Evolutionary conservation across 2,329 filamentous ascomycete species (phyloP).

Genomic region (Fusarium sp.): DNA sequence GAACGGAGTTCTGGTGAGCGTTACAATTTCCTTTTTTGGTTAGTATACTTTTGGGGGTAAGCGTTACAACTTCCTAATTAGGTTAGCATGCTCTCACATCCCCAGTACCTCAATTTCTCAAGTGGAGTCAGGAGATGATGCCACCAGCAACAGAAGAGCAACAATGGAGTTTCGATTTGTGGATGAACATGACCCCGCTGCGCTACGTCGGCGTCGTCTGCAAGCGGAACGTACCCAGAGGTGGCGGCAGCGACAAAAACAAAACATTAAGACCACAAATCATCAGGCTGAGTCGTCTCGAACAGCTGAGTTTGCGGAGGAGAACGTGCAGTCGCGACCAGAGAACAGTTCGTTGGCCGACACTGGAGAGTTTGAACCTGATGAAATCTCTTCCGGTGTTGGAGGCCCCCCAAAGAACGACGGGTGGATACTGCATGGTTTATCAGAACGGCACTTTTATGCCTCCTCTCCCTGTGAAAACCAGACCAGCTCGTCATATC

Average conservation of each 20-base stretch:
- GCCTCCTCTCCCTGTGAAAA: too few relatives aligned
- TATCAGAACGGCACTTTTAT: too few relatives aligned
- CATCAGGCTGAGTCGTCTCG: neutral
- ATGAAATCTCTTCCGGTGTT: neutral
- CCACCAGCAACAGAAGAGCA: neutral
- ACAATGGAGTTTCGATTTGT: neutral
- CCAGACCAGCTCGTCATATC: too few relatives aligned
- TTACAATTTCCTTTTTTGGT: neutral
- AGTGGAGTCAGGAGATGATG: neutral
- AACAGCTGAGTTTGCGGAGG: neutral
- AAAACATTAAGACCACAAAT: neutral
- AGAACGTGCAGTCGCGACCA: neutral
- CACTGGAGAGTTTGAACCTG: neutral
- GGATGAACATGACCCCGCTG: slow-evolving; percentile 7
- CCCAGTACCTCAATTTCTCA: slow-evolving; percentile 4
- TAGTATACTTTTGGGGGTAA: neutral
- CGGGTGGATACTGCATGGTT: too few relatives aligned
- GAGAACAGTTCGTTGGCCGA: neutral
- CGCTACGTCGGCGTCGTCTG: slow-evolving; percentile 2
- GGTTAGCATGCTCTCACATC: neutral
- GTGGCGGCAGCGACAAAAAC: neutral
- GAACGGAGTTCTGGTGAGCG: neutral
- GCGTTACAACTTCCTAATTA: neutral
- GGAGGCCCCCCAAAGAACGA: too few relatives aligned
- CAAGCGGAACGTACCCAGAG: neutral